phyloP scores from a whole-genome alignment of 2,329 filamentous ascomycete genomes.

The Cyphellophora europaea region DNA sequence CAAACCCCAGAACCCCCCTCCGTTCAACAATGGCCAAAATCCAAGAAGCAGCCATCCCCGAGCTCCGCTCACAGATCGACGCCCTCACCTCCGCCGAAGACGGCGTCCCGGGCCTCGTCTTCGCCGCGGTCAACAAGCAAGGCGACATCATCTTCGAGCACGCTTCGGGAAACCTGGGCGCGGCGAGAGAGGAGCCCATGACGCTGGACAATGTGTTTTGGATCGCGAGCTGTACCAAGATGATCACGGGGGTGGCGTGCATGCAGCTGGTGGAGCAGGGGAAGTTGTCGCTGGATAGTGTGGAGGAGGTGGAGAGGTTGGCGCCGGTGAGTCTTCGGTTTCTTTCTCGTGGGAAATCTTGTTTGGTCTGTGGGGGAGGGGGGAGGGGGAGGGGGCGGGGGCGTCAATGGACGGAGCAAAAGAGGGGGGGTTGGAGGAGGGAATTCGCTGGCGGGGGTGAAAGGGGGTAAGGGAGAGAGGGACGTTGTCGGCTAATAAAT shows the following conservation, averaged over 20 bases:
- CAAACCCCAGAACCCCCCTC: too few relatives aligned
- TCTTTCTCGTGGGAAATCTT: background rate
- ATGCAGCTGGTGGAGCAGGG: conserved; percentile 52
- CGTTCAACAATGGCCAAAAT: conserved; percentile 17
- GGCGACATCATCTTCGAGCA: conserved; percentile 21
- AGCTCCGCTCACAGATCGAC: conserved; percentile 17
- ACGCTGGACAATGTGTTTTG: conserved; percentile 28
- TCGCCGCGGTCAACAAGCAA: conserved; percentile 18
- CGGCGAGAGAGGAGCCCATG: conserved; percentile 16
- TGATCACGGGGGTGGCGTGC: conserved; percentile 42
- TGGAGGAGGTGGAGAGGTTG: conserved; percentile 34
- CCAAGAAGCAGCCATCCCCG: conserved; percentile 9
- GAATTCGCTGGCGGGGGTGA: too few relatives aligned
- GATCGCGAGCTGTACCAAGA: conserved; percentile 51
- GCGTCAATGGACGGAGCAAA: too few relatives aligned
- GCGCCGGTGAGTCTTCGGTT: conserved; percentile 23
- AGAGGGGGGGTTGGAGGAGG: too few relatives aligned
- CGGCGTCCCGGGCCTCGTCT: conserved; percentile 18
- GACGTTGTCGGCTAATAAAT: too few relatives aligned
- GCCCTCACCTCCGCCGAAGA: conserved; percentile 12
- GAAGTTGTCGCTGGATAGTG: conserved; percentile 39
- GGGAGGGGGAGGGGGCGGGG: too few relatives aligned
- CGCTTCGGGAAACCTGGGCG: conserved; percentile 20
- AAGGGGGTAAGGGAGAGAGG: too few relatives aligned
- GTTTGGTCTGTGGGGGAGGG: background rate